These are phyloP conservation scores for Penicillium egyptiacum DNA, from an alignment of 495 filamentous ascomycete genomes.

Conservation along the genomic window DNA sequence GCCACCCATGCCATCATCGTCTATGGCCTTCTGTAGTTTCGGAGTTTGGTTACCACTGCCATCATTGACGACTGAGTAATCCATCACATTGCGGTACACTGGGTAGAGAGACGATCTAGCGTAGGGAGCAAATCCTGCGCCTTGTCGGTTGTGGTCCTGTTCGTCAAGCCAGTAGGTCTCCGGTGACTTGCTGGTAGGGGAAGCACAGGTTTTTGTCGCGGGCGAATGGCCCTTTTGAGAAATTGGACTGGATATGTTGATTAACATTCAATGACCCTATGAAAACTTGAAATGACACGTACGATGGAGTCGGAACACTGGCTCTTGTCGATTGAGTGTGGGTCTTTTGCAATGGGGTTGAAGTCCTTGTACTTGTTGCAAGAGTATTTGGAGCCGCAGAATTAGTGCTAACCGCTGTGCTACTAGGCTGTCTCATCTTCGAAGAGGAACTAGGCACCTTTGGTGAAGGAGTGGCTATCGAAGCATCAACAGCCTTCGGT, in stretches of 20 bases:
- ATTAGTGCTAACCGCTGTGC: not conserved
- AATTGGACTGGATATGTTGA: not conserved
- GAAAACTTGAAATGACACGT: not conserved
- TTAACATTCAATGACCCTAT: not conserved
- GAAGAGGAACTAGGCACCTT: not conserved
- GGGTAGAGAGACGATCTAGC: conserved; percentile 41
- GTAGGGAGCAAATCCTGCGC: conserved; percentile 42
- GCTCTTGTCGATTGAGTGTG: not conserved
- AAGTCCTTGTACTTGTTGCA: not conserved
- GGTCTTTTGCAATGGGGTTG: not conserved
- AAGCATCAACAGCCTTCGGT: not conserved
- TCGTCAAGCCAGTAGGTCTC: conserved; percentile 37
- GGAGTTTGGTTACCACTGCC: conserved; percentile 49
- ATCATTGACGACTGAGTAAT: conserved; percentile 51
- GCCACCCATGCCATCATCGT: conserved; percentile 35
- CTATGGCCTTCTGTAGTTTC: conserved; percentile 39
- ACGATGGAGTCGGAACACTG: not conserved
- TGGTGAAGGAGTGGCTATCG: not conserved
- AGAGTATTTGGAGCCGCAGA: not conserved
- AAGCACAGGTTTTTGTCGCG: conserved; percentile 24
- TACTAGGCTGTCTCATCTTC: not conserved
- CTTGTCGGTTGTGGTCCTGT: conserved; percentile 33
- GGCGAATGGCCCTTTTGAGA: not conserved
- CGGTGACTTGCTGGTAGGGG: conserved; percentile 5
- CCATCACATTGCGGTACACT: conserved; percentile 57